Evolutionary conservation across 257 asterid genomes (phyloP).

Genomic region (Handroanthus guayacan): DNA sequence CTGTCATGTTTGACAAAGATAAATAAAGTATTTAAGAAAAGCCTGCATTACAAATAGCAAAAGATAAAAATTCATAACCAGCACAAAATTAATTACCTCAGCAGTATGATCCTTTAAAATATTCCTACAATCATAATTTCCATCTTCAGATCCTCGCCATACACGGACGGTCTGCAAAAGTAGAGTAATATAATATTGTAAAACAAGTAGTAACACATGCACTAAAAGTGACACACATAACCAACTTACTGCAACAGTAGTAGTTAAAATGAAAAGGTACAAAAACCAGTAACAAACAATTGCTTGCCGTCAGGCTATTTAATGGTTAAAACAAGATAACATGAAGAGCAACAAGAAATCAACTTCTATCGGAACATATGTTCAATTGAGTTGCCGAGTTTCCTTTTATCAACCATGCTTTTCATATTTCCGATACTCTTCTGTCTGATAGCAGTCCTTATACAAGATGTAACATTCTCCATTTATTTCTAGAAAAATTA

Average conservation of each 20-base stretch:
- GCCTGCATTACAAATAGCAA: not conserved
- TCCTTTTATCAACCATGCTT: not conserved
- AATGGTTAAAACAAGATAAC: slow-evolving; percentile 2
- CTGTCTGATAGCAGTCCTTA: not conserved
- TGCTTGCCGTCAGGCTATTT: not conserved
- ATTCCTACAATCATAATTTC: slow-evolving; percentile 71
- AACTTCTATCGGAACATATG: not conserved
- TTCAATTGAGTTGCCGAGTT: not conserved
- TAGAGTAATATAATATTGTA: slow-evolving; percentile 25
- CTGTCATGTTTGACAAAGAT: slow-evolving; percentile 1
- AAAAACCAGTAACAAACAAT: not conserved
- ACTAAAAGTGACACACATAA: not conserved
- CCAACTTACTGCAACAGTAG: not conserved
- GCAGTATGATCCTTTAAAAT: slow-evolving; percentile 90
- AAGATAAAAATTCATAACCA: slow-evolving; percentile 9
- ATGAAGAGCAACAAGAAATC: not conserved
- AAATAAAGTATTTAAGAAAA: slow-evolving; percentile 12
- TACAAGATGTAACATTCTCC: not conserved
- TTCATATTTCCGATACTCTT: not conserved
- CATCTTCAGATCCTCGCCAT: slow-evolving; percentile 85
- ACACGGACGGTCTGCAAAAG: slow-evolving; percentile 91
- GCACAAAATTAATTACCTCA: slow-evolving; percentile 61
- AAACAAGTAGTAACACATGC: not conserved
- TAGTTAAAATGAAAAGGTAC: not conserved
- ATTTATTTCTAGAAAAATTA: not conserved